Evolutionary conservation across 164 flowering plant species (phyloP).

Genomic region (Macadamia integrifolia): DNA sequence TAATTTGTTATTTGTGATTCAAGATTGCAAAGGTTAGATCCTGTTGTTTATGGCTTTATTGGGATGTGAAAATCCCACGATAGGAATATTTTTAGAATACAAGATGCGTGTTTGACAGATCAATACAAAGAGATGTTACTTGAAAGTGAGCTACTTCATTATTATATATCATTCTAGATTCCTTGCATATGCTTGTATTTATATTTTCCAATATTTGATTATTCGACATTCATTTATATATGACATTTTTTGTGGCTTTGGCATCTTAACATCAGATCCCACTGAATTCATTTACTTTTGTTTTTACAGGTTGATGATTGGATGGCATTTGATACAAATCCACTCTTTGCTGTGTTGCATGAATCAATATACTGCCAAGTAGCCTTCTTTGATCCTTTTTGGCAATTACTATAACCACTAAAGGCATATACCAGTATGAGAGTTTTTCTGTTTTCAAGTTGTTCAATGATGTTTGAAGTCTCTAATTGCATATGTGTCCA

Average conservation of each 20-base stretch:
- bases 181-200: no score
- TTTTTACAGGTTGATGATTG: constrained; percentile 73
- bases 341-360: constrained; percentile 83
- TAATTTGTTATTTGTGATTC: no score
- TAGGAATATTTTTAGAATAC: no score
- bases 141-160: neutral
- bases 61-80: no score
- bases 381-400: constrained; percentile 9
- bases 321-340: constrained; percentile 64
- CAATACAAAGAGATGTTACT: neutral
- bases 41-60: no score
- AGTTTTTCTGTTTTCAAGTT: neutral
- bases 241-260: neutral
- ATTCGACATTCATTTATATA: no score
- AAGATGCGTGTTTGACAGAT: no score
- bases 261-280: neutral
- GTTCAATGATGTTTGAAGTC: neutral
- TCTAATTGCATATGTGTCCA: constrained; percentile 9
- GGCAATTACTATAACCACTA: neutral
- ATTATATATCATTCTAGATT: no score
- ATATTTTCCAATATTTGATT: no score
- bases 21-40: no score
- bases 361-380: constrained; percentile 96
- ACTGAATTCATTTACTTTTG: constrained; percentile 8
- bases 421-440: neutral